Base-by-base conservation (phyloP, 2,329 filamentous ascomycete species). In the Chrysoporthe deuterocubensis region DNA sequence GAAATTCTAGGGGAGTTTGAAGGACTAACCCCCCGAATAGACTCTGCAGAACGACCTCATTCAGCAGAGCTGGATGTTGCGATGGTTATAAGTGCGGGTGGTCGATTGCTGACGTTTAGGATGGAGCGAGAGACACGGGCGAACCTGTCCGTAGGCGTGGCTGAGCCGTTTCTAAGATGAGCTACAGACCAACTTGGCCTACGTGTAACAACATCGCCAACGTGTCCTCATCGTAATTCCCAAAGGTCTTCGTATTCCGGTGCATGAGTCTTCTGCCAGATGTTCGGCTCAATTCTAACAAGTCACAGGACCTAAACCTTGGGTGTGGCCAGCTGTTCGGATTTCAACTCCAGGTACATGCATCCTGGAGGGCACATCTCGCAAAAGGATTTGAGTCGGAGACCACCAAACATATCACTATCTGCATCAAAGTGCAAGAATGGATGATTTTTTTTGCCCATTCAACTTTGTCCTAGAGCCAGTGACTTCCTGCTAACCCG, bases 161-260 rank as follows among this genome's bases (percentile, higher is more conserved):
- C 66, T 62, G 57, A 68, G 62, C 58, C 26, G 40, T 64, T 7
- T 50, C 21, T 32, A 16, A 54, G 21, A 34, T 54, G 50, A 54
- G 50, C 50, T 16, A 54, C 26, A 54, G 50, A 54, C 50, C 26
- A 54, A 14, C 50, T 54, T 54, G 50, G 50, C 21, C 50, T 34
- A 34, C 13, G 6, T 26, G 50, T 54, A 34, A 16, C 21, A 54
- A 21, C 50, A 67, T 34, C 44, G n/a, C 60, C 52, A 72, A 73
- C 71, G 71, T 74, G 74, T 71, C 72, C 72, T 73, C 67, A 72
- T 73, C 69, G 69, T 72, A 71, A 70, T 65, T 18, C 16, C 4
- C 5, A 40, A 40, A 6, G 9, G 11, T 18, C 26, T 9, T 21
- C 5, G 16, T 4, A 0, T 57, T 16, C 0, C 26, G 43, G 1